Evolutionary conservation across 148 eudicot species (phyloP).

Genomic region (Silene uniflora): DNA sequence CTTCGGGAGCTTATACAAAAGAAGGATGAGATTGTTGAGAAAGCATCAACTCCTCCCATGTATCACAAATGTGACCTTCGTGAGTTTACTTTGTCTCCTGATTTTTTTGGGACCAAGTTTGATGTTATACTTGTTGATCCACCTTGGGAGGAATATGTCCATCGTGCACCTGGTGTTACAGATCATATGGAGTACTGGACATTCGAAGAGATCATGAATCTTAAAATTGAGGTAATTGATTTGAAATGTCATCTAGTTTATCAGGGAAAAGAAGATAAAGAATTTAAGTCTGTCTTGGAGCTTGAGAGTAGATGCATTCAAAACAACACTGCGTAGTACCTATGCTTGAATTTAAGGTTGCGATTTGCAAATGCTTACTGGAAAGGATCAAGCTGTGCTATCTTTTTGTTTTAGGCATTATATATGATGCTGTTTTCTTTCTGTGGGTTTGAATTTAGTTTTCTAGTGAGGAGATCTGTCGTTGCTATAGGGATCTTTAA

Average conservation of each 20-base stretch:
- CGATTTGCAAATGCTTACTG: neutral
- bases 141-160: constrained; percentile 99
- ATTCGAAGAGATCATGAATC: constrained; percentile 88
- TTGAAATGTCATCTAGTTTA: neutral
- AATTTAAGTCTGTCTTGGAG: neutral
- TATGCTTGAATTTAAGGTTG: constrained; percentile 6
- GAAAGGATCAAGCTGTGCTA: neutral
- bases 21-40: constrained; percentile 91
- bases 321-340: neutral
- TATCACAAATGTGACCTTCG: constrained; percentile 78
- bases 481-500: neutral
- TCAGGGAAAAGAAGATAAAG: neutral
- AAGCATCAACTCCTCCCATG: constrained; percentile 79
- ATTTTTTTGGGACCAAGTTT: constrained; percentile 90
- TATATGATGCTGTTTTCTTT: neutral
- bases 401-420: neutral
- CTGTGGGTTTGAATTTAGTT: neutral
- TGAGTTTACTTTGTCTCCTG: constrained; percentile 75
- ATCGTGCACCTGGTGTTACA: constrained; percentile 94
- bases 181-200: constrained; percentile 94
- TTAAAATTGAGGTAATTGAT: constrained; percentile 82
- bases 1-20: constrained; percentile 97
- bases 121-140: constrained; percentile 97
- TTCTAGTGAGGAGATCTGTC: neutral
- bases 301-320: neutral